Evolutionary conservation across 2,329 filamentous ascomycete genomes (phyloP).

Genomic region (Ophiocordyceps camponoti-saundersi): DNA sequence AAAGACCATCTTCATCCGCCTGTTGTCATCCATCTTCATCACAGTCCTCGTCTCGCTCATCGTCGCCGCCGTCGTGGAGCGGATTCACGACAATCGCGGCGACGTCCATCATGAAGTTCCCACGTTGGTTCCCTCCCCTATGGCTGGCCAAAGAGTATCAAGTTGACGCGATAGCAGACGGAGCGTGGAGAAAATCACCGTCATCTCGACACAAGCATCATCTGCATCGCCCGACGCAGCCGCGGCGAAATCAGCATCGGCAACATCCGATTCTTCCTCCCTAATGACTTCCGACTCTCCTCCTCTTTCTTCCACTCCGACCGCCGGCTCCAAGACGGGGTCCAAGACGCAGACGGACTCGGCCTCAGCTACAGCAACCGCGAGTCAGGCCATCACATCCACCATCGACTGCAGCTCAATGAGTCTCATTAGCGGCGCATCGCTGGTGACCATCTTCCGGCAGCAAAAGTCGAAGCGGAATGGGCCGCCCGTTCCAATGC

Average conservation of each 20-base stretch:
- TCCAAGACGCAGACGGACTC: neutral
- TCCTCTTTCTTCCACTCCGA: neutral
- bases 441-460: neutral
- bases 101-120: neutral
- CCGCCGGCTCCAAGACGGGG: no score
- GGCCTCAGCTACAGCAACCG: neutral
- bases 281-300: neutral
- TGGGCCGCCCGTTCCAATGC: neutral
- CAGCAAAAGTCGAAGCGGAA: neutral
- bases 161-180: conserved; percentile 1
- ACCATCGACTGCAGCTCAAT: conserved; percentile 1
- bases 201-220: conserved; percentile 1
- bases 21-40: conserved; percentile 9
- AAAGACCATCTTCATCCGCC: conserved; percentile 6
- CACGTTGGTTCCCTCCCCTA: neutral
- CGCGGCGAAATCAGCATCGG: neutral
- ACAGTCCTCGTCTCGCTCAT: conserved; percentile 8
- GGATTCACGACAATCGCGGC: conserved; percentile 4
- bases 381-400: neutral
- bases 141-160: neutral
- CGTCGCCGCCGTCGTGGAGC: conserved; percentile 9
- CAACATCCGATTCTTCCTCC: neutral
- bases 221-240: neutral
- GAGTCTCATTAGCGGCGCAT: neutral
- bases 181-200: conserved; percentile 3